Evolutionary conservation across 2,329 filamentous ascomycete genomes (phyloP).

Genomic region (Cercospora sojina): DNA sequence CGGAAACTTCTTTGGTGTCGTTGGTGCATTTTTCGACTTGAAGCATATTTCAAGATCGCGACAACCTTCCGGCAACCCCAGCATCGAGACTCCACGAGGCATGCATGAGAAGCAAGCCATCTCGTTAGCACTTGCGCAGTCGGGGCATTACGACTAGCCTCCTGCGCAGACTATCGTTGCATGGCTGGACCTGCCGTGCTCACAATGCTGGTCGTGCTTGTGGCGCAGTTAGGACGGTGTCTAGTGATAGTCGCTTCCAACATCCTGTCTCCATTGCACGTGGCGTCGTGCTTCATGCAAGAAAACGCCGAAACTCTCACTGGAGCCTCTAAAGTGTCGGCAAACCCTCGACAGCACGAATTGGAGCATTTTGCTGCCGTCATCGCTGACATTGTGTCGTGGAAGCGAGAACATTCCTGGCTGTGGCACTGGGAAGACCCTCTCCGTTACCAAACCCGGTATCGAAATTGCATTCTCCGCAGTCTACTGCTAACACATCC

Average conservation of each 20-base stretch:
- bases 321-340: not conserved
- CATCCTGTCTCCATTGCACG: not conserved
- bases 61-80: not conserved
- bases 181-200: not conserved
- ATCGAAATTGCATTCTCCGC: not conserved
- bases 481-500: not conserved
- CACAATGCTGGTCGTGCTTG: not conserved
- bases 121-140: not conserved
- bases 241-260: not conserved
- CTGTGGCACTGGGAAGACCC: not conserved
- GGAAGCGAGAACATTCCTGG: not conserved
- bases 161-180: not conserved
- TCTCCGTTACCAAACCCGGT: not conserved
- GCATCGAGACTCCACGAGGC: not conserved
- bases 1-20: not conserved
- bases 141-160: not conserved
- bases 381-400: not conserved
- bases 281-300: not conserved
- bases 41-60: not conserved
- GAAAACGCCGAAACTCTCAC: not conserved
- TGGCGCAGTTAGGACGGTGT: not conserved
- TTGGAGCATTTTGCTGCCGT: not conserved
- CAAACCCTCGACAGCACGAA: not conserved
- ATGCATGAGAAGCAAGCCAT: not conserved
- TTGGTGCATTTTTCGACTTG: not conserved